Evolutionary conservation across 768 basidiomycete species (phyloP), one percentile per base, ranked within the genome.

Genomic region (Leccinum sublutescens): DNA sequence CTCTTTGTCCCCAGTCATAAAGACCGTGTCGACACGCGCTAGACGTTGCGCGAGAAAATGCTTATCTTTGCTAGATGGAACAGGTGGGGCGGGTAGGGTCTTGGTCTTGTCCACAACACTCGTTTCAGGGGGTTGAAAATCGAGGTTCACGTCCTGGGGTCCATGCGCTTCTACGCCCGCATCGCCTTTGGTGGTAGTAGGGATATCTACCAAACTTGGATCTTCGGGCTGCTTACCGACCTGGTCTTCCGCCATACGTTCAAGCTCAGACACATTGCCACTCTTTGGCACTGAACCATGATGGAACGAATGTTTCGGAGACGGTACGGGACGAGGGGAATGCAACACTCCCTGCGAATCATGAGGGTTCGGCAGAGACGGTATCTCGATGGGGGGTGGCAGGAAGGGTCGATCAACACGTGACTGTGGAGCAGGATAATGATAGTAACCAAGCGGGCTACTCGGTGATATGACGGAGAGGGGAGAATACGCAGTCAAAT

Each of bases 231-330:
- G 62, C 54, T 61, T 66, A 17, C 68, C 79, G 1, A 82, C 85
- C 57, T 81, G 81, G 33, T 83, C 86, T 1, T 83, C 86, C 0
- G 87, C 90, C 78, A 93, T 85, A 70, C 81, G 79, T 74, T 93
- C 91, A 54, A 93, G 77, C 60, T 80, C 77, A 59, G 84, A 83
- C 7, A 93, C 88, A n/a, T 84, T 68, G 4, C 61, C 51, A n/a
- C 66, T 72, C 51, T 63, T 73, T n/a, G 72, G 68, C 14, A 63
- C 34, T n/a, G 57, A 55, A 14, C 61, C 67, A 14, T 59, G 63
- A 17, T 53, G 19, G 7, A 63, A 84, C 0, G 85, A 83, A 45
- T 79, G 78, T 62, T 86, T 87, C 6, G 88, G 88, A 0, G 87
- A 88, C 17, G 83, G 78, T 54, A 87, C 75, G 0, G 90, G 89